A percentile compares a stretch with the other conserved stretches of the same genome.
Conservation (phyloP, 768 basidiomycete species). For the Leccinum pellstonianum region DNA sequence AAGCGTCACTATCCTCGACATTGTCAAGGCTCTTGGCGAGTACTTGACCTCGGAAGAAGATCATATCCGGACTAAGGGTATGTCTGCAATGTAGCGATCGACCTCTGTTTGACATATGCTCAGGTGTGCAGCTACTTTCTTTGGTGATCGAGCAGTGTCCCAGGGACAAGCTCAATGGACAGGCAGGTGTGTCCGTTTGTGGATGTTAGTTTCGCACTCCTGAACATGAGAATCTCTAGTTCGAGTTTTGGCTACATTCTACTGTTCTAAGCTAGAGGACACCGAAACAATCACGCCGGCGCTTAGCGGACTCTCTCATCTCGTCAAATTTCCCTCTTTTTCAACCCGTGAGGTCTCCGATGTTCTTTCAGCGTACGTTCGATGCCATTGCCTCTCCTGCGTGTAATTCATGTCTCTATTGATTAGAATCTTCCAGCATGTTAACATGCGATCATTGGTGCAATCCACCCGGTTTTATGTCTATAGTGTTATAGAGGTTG, state of each 20-base stretch:
- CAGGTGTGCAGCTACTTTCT: conserved; percentile 86
- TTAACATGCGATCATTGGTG: conserved; percentile 78
- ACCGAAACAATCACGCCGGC: conserved; percentile 81
- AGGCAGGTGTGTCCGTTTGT: conserved; percentile 61
- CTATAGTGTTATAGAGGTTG: conserved; percentile 74
- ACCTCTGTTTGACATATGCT: neutral
- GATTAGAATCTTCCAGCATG: conserved; percentile 67
- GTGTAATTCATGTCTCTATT: neutral
- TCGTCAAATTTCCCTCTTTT: conserved; percentile 63
- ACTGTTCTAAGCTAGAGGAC: conserved; percentile 83
- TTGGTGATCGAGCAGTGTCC: conserved; percentile 64
- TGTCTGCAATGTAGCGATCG: conserved; percentile 2
- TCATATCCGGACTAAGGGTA: conserved; percentile 76
- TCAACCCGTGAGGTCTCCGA: conserved; percentile 61
- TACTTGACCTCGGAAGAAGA: conserved; percentile 88
- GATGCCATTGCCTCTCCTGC: neutral
- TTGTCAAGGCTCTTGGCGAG: conserved; percentile 86
- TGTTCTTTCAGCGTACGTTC: conserved; percentile 57
- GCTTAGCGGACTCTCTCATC: conserved; percentile 67
- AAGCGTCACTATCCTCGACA: conserved; percentile 58
- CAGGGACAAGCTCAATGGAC: conserved; percentile 63
- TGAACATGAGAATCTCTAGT: conserved; percentile 46
- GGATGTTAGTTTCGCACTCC: neutral
- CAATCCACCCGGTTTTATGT: conserved; percentile 82
- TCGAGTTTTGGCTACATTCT: conserved; percentile 80